Base-by-base conservation (phyloP, 1,284 basidiomycete genomes). In the Trichosporon sp. region DNA sequence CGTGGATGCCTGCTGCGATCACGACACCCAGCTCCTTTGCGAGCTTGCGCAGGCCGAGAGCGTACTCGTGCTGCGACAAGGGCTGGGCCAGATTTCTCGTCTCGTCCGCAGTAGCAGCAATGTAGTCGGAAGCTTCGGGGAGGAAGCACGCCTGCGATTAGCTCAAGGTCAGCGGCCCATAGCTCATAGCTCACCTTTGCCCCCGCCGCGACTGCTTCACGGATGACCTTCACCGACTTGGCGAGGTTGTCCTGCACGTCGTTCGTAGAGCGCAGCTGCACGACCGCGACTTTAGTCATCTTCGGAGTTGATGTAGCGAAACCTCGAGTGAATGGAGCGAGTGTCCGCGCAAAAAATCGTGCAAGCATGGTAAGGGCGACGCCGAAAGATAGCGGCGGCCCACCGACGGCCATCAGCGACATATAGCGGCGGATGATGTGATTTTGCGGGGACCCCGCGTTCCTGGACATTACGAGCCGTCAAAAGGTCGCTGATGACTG, bases 71-170 rank as follows among this genome's bases (percentile, higher is more conserved):
- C 52, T 56, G 31, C 0, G 69, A 61, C n/a, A 78, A 66, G 1
- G 76, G 76, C 29, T 61, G 63, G 0, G 75, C 76, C 3, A 78
- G 70, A 2, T 65, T 61, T 34, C 71, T 70, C 36, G 73, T 76
- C 59, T 74, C 71, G 25, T 76, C 64, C 4, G 74, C 66, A 14
- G 77, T 73, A 8, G 78, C 74, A 1, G 81, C 80, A 64, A 84
- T 83, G 58, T 84, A 84, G 69, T 84, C 84, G 23, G 81, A 75
- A 0, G 84, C 81, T 73, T 84, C 83, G 19, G 83, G 83, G 5
- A 84, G 73, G 64, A 81, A 83, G 60, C 82, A 70, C 13, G 76
- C 76, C 76, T 79, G 61, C 5, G 0, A 19, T 59, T 2, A 63
- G 58, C 34, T 33, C 2, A 16, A n/a, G n/a, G n/a, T n/a, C n/a